phyloP scores from a whole-genome alignment of 2,329 filamentous ascomycete genomes.

The Aspergillus chevalieri region DNA sequence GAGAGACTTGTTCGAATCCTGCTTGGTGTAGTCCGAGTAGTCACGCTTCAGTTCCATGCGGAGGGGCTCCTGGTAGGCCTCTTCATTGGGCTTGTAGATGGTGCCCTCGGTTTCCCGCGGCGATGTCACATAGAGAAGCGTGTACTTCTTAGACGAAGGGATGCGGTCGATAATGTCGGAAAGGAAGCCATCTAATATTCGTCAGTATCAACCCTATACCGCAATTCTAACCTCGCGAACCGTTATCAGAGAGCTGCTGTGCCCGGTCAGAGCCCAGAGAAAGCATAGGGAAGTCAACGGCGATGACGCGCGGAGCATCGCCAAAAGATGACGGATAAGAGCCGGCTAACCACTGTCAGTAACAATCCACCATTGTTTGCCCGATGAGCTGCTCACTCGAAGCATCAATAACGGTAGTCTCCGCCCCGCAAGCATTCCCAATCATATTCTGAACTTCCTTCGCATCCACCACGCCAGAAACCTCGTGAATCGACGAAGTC shows the following conservation, averaged over 20 bases:
- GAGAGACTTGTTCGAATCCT: conserved; percentile 39
- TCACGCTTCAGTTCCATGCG: conserved; percentile 72
- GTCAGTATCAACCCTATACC: background rate
- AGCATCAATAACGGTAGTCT: conserved; percentile 39
- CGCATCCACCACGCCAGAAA: conserved; percentile 45
- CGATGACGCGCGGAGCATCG: conserved; percentile 37
- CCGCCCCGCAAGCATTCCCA: conserved; percentile 43
- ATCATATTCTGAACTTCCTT: conserved; percentile 39
- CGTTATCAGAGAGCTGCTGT: conserved; percentile 38
- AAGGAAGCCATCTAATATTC: conserved; percentile 40
- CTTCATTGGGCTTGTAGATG: conserved; percentile 59
- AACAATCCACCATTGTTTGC: background rate
- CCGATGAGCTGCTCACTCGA: conserved; percentile 27
- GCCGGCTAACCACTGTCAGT: conserved; percentile 24
- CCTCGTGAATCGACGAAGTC: conserved; percentile 48
- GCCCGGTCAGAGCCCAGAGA: conserved; percentile 29
- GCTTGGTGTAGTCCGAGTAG: conserved; percentile 29
- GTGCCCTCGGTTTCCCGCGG: conserved; percentile 38
- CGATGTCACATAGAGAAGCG: conserved; percentile 68
- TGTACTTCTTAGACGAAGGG: conserved; percentile 56
- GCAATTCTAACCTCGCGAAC: conserved; percentile 22
- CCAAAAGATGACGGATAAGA: conserved; percentile 34
- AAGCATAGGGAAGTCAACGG: conserved; percentile 41
- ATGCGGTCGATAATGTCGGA: conserved; percentile 42
- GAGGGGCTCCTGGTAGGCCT: conserved; percentile 48